Conservation (phyloP, 768 basidiomycete genomes). For the Lentinula aciculospora region DNA sequence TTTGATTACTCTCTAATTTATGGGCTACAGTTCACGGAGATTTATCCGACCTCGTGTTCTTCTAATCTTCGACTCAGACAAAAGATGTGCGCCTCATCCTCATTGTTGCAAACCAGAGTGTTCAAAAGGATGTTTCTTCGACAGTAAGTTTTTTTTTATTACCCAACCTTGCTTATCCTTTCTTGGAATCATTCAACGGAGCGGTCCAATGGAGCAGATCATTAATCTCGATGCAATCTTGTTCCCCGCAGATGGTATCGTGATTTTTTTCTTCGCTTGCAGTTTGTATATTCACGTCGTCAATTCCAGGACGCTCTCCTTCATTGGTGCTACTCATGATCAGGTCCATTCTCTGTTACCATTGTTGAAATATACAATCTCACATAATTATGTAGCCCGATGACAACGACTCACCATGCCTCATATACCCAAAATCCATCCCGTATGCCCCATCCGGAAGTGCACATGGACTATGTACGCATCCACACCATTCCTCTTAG, state of each 20-base stretch:
- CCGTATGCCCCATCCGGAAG: conserved; percentile 77
- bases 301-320: conserved; percentile 51
- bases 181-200: conserved; percentile 1
- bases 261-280: not conserved
- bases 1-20: not conserved
- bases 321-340: conserved; percentile 72
- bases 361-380: not conserved
- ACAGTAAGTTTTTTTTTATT: not conserved
- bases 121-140: conserved; percentile 18
- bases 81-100: conserved; percentile 9
- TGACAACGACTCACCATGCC: conserved; percentile 38
- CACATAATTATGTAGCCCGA: conserved; percentile 25
- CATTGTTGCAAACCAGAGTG: conserved; percentile 6
- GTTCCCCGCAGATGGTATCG: conserved; percentile 65
- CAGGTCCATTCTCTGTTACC: conserved; percentile 33
- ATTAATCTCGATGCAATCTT: conserved; percentile 64
- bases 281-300: not conserved
- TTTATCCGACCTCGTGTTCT: conserved; percentile 29
- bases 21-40: not conserved
- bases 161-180: not conserved
- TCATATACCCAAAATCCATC: conserved; percentile 40
- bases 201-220: conserved; percentile 56
- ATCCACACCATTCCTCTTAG: not conserved
- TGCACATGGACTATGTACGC: conserved; percentile 76
- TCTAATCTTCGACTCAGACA: not conserved